These are phyloP conservation scores for Fusarium pininemorale DNA, from an alignment of 2,329 filamentous ascomycete species.

Conservation along the genomic window DNA sequence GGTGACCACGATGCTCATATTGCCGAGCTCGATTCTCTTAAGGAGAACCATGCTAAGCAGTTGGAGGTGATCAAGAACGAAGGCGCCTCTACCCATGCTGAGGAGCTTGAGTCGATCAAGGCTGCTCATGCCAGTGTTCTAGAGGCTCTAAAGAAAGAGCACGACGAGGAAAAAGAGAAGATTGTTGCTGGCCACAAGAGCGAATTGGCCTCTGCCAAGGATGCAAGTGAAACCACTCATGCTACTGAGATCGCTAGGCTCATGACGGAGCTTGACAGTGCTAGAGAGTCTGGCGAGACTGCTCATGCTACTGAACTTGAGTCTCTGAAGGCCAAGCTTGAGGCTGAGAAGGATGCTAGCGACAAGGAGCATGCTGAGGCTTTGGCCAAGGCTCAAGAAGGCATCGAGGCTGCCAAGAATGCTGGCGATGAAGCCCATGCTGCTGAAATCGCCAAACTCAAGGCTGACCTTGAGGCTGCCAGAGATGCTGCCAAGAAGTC, in stretches of 20 bases:
- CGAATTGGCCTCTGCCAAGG: conserved; percentile 45
- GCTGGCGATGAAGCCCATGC: conserved; percentile 44
- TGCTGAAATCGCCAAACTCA: conserved; percentile 44
- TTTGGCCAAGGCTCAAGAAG: conserved; percentile 46
- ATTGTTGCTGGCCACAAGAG: conserved; percentile 44
- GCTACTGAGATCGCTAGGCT: conserved; percentile 42
- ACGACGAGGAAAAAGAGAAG: conserved; percentile 50
- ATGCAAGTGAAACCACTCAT: conserved; percentile 41
- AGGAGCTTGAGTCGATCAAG: conserved; percentile 55
- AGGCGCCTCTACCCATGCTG: conserved; percentile 50
- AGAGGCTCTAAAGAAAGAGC: conserved; percentile 54
- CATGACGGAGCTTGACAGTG: conserved; percentile 44
- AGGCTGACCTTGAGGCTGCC: conserved; percentile 43
- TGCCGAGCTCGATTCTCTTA: conserved; percentile 63
- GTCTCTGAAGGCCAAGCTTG: conserved; percentile 54
- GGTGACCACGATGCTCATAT: conserved; percentile 60
- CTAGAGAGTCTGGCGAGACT: conserved; percentile 46
- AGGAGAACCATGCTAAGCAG: conserved; percentile 63
- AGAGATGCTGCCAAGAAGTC: conserved; percentile 45
- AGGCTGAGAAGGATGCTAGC: conserved; percentile 54
- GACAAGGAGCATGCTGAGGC: conserved; percentile 45
- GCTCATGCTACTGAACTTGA: conserved; percentile 47
- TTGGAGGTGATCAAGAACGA: conserved; percentile 56
- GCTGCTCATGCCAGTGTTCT: conserved; percentile 55
- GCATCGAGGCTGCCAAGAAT: conserved; percentile 46